A percentile compares a stretch with the other conserved stretches of the same genome.
phyloP scores from a whole-genome alignment of 1,284 basidiomycete species.

The Fomitopsis schrenkii region DNA sequence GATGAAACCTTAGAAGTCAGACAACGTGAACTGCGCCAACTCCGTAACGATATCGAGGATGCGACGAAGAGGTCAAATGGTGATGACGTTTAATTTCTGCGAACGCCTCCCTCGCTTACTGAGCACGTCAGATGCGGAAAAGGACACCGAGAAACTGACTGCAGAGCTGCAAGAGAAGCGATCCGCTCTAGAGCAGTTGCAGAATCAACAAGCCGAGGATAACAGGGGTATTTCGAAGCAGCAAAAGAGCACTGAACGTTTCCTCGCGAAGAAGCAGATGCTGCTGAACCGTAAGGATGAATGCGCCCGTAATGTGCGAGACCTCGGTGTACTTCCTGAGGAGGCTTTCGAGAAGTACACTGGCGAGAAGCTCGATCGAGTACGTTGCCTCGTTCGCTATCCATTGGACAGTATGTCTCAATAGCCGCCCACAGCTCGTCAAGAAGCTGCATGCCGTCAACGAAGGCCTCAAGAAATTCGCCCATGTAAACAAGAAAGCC shows the following conservation, averaged over 20 bases:
- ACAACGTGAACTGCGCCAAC: constrained; percentile 59
- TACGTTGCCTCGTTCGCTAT: constrained; percentile 26
- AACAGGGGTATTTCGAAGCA: constrained; percentile 81
- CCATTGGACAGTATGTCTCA: neutral
- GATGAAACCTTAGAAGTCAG: constrained; percentile 67
- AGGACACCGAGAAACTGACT: constrained; percentile 65
- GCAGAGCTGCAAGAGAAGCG: constrained; percentile 64
- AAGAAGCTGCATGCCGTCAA: constrained; percentile 90
- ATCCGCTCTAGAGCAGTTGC: constrained; percentile 68
- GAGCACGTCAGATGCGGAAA: constrained; percentile 54
- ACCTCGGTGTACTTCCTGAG: constrained; percentile 94
- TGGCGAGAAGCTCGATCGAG: constrained; percentile 77
- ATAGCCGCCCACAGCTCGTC: constrained; percentile 56
- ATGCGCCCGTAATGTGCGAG: constrained; percentile 91
- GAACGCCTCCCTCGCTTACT: constrained; percentile 4
- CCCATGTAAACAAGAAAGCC: constrained; percentile 99
- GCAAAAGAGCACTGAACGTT: constrained; percentile 94
- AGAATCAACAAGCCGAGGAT: constrained; percentile 83
- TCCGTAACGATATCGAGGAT: constrained; percentile 1
- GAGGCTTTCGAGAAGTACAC: constrained; percentile 97
- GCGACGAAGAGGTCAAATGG: constrained; percentile 65
- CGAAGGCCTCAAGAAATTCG: constrained; percentile 92
- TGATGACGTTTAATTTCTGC: constrained; percentile 27
- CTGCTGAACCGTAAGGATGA: constrained; percentile 84
- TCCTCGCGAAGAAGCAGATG: constrained; percentile 88